Conservation (phyloP, 2,329 filamentous ascomycete species). For the Arthrobotrys megalospora region DNA sequence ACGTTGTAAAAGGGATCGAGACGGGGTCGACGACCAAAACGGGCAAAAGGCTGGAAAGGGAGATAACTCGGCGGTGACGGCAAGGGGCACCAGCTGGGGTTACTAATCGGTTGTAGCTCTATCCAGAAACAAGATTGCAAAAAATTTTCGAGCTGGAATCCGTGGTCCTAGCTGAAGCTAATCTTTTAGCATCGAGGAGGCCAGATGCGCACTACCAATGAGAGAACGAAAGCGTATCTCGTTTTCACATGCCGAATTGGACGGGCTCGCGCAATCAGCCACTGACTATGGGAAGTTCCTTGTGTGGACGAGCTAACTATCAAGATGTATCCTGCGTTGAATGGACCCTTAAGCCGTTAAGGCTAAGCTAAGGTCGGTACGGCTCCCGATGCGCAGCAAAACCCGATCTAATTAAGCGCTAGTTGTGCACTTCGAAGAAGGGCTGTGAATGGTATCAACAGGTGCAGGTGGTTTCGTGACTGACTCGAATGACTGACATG, state of each 20-base stretch:
- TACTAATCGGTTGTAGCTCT: slow-evolving; percentile 30
- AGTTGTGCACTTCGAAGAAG: slow-evolving; percentile 6
- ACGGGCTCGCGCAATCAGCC: slow-evolving; percentile 25
- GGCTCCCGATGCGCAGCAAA: slow-evolving; percentile 45
- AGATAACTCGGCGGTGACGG: background rate
- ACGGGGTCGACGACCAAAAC: slow-evolving; percentile 33
- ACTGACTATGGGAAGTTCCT: background rate
- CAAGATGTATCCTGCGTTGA: slow-evolving; percentile 12
- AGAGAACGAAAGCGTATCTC: slow-evolving; percentile 12
- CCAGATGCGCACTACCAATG: slow-evolving; percentile 11
- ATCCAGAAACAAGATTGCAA: slow-evolving; percentile 20
- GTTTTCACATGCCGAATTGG: slow-evolving; percentile 52
- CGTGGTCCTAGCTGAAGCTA: background rate
- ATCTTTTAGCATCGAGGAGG: background rate
- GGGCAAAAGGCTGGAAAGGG: slow-evolving; percentile 38
- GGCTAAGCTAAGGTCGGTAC: slow-evolving; percentile 40
- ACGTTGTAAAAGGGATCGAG: slow-evolving; percentile 36
- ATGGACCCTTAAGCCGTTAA: slow-evolving; percentile 20
- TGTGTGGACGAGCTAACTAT: background rate
- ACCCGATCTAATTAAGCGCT: slow-evolving; percentile 5
- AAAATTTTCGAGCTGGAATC: slow-evolving; percentile 9
- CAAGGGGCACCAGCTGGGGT: background rate
- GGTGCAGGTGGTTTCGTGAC: background rate
- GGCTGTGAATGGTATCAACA: slow-evolving; percentile 7
- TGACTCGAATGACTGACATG: slow-evolving; percentile 13